phyloP scores from a whole-genome alignment of 345 rosid species.

The Alliaria petiolata region DNA sequence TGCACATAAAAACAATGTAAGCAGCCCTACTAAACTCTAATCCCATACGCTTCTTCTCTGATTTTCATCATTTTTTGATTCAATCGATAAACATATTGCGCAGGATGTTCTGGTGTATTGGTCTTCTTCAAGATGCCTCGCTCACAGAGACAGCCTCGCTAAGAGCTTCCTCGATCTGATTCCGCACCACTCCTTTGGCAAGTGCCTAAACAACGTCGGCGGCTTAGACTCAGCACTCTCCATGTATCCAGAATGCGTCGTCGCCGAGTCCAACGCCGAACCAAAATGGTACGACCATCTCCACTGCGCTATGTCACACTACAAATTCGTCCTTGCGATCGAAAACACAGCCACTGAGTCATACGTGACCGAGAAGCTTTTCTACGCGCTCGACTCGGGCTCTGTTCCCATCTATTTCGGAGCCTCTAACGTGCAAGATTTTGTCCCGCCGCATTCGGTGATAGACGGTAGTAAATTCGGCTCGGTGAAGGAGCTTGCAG shows the following conservation, averaged over 20 bases:
- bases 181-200: constrained; percentile 90
- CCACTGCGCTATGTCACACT: constrained; percentile 95
- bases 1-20: constrained; percentile 52
- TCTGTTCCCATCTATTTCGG: constrained; percentile 85
- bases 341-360: constrained; percentile 84
- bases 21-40: no score
- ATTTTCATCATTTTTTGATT: no score
- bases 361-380: constrained; percentile 91
- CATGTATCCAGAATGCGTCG: constrained; percentile 73
- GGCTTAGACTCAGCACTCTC: constrained; percentile 69
- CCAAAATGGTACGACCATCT: constrained; percentile 93
- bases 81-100: no score
- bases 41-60: no score
- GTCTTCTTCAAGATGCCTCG: constrained; percentile 92
- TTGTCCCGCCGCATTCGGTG: constrained; percentile 80
- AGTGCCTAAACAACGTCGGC: constrained; percentile 87
- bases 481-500: constrained; percentile 64
- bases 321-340: constrained; percentile 88
- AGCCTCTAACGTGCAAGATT: constrained; percentile 80
- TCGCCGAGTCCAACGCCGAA: constrained; percentile 30
- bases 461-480: constrained; percentile 75
- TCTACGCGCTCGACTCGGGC: constrained; percentile 84
- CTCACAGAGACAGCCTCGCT: constrained; percentile 67
- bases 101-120: constrained; percentile 80
- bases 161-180: constrained; percentile 56